Evolutionary conservation across 306 rosid species (phyloP).

Genomic region (Rubus parviflorus): DNA sequence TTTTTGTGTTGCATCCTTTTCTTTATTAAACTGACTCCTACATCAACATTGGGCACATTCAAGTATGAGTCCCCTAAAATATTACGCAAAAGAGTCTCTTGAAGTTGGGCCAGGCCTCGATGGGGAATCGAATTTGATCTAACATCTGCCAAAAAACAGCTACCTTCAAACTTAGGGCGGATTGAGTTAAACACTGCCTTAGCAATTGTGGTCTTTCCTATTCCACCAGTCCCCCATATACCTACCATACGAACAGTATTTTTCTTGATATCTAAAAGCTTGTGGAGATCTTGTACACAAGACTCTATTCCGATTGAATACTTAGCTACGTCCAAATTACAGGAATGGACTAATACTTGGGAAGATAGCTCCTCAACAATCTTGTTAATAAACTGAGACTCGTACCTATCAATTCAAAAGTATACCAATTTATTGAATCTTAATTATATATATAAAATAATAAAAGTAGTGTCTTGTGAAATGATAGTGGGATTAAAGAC

Average conservation of each 20-base stretch:
- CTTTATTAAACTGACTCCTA: background rate
- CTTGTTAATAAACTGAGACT: background rate
- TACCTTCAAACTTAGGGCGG: background rate
- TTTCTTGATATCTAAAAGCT: background rate
- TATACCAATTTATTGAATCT: background rate
- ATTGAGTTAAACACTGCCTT: background rate
- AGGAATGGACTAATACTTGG: background rate
- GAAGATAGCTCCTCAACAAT: background rate
- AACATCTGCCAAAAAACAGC: background rate
- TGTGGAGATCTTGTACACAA: background rate
- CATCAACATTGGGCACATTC: background rate
- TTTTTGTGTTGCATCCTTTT: background rate
- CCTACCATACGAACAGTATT: background rate
- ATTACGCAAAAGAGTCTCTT: background rate
- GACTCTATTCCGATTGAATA: background rate
- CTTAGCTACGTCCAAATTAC: background rate
- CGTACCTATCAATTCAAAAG: background rate
- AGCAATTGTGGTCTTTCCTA: background rate
- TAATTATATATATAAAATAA: too few relatives aligned
- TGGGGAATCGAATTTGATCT: background rate
- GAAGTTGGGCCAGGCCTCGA: background rate
- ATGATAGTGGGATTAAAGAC: too few relatives aligned
- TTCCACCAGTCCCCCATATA: slow-evolving; percentile 6
- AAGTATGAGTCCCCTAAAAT: background rate
- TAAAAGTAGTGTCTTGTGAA: too few relatives aligned